Evolutionary conservation across 352 stramenopile genomes (phyloP), one percentile per base, ranked within the genome.

Genomic region (Phytophthora hybrid): DNA sequence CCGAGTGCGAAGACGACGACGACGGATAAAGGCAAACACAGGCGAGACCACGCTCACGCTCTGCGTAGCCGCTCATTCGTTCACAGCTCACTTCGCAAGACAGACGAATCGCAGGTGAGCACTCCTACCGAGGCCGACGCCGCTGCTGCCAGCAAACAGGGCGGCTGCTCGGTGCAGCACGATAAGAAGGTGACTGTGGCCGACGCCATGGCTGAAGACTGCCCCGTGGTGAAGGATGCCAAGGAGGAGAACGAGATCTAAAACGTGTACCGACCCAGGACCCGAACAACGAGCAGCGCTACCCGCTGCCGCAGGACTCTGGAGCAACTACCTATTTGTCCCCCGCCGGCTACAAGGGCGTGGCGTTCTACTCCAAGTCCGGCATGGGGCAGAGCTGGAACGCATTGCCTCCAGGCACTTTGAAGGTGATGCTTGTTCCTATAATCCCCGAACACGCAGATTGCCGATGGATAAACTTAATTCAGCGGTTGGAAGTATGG

Each of bases 251-350:
- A 73, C 41, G 89, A 95, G 67, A 81, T 96, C 55, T 99, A 99
- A 89, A 99, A 99, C 80, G 97, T 99, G 23, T 99, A 99, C 89
- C 93, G 32, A 99, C 98, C 77, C 95, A 99, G 77, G 84, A 99
- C 31, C 97, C 97, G 21, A 91, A 96, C 39, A 79, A 91, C 0
- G 83, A 87, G 63, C 98, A 99, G 85, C 90, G 83, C 18, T 93
- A 90, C 71, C 84, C 90, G 21, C 83, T 99, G 47, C 85, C 87
- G 10, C 98, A 98, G 52, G 81, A 98, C 23, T 26, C 23, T 26
- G 23, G 23, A 26, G 23, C 23, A 26, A 26, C 23, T 26, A 1
- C 23, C 23, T 26, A 26, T 26, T 26, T 26, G 23, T 3, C 23
- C 23, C 23, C 23, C 23, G 23, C 23, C 23, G 23, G 23, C 23